These are phyloP conservation scores for Aspergillus caelatus DNA, from an alignment of 2,329 filamentous ascomycete genomes.

Conservation along the genomic window DNA sequence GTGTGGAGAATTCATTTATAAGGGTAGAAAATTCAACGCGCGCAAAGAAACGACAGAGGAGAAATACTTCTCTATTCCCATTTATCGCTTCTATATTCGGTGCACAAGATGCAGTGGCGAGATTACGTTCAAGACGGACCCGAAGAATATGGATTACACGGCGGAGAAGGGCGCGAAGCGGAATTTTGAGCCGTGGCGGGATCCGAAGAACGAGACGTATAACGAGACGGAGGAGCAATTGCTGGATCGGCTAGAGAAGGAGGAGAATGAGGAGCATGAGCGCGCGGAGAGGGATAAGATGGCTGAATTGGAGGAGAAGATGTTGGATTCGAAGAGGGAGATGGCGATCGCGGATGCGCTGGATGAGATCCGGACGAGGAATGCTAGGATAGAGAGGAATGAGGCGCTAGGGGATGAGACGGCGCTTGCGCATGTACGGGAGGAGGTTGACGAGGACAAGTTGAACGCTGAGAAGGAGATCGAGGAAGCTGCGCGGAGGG, in stretches of 20 bases:
- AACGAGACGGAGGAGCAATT: slow-evolving; percentile 86
- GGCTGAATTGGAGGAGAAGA: slow-evolving; percentile 93
- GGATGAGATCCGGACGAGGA: slow-evolving; percentile 90
- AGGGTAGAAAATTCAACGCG: slow-evolving; percentile 92
- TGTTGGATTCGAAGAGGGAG: slow-evolving; percentile 85
- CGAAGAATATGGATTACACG: slow-evolving; percentile 89
- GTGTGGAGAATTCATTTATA: slow-evolving; percentile 79
- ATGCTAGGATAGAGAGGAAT: slow-evolving; percentile 81
- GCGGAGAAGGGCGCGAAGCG: slow-evolving; percentile 81
- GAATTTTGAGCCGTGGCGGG: slow-evolving; percentile 91
- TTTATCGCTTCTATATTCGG: slow-evolving; percentile 87
- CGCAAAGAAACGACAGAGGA: slow-evolving; percentile 91
- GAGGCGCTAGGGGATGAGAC: slow-evolving; percentile 66
- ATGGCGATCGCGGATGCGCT: slow-evolving; percentile 96
- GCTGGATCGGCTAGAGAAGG: slow-evolving; percentile 78
- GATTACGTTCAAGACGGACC: slow-evolving; percentile 93
- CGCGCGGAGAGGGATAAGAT: slow-evolving; percentile 84
- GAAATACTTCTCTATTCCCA: slow-evolving; percentile 83
- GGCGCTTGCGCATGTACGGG: slow-evolving; percentile 58
- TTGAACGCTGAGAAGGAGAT: slow-evolving; percentile 76
- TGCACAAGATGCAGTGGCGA: slow-evolving; percentile 85
- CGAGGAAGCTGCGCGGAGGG: slow-evolving; percentile 75
- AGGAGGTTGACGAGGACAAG: slow-evolving; percentile 60
- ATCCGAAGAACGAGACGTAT: slow-evolving; percentile 57
- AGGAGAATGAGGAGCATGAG: slow-evolving; percentile 66